Evolutionary conservation across 257 asterid genomes (phyloP), one percentile per base, ranked within the genome.

Genomic region (Nicotiana undulata): DNA sequence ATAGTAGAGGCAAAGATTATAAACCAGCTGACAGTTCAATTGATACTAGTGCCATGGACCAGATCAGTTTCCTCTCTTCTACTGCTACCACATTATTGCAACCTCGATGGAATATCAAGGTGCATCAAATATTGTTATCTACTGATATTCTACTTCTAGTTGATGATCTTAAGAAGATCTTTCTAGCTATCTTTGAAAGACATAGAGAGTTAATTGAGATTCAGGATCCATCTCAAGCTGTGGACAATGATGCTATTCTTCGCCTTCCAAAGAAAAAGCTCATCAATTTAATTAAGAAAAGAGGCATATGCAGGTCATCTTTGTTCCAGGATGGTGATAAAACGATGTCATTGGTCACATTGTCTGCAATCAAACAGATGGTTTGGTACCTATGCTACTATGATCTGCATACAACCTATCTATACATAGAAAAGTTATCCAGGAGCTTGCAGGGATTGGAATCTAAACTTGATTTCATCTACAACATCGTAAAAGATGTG

Each of bases 371-470:
- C 78, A 91, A 91, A 74, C 92, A 89, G 87, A 89, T 90, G 91
- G 89, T 90, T 83, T 89, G 88, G 90, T 91, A 88, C 86, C 88
- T 89, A 51, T 89, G 92, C 84, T 87, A 86, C 88, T 91, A 89
- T 84, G 95, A 92, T 64, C 74, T 91, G 77, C 90, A 89, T 84
- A 76, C 88, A 32, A 55, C 90, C 77, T 88, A 89, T 77, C 86
- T 89, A 61, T 91, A 89, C 75, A 64, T 87, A 46, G 85, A 86
- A 55, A 89, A 85, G 80, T 83, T 91, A 83, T 81, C 75, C 56
- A 78, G 83, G 49, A 80, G 84, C 78, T 79, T 91, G 84, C 89
- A 76, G 86, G 82, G 85, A 82, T 75, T 87, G 82, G 84, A 85
- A 63, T 81, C 85, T 44, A 85, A 86, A 82, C 84, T 91, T 77